phyloP scores from a whole-genome alignment of 306 rosid genomes.

The Pterocarpus macrocarpus region DNA sequence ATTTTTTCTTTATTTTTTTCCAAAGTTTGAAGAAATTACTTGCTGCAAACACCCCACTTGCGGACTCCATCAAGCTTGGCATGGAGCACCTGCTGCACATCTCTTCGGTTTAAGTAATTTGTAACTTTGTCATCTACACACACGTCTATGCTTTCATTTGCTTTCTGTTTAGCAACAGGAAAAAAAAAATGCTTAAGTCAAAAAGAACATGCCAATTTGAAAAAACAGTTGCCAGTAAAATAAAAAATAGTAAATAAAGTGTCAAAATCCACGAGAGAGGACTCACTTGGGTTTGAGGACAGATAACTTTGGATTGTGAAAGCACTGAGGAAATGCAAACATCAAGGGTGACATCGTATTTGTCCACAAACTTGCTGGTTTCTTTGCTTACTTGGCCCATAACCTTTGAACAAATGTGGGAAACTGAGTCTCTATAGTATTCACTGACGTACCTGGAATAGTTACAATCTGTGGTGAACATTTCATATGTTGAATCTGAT shows the following conservation, averaged over 20 bases:
- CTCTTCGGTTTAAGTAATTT: conserved; percentile 78
- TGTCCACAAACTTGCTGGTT: conserved; percentile 76
- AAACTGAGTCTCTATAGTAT: conserved; percentile 52
- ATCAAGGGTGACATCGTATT: conserved; percentile 75
- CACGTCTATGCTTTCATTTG: conserved; percentile 74
- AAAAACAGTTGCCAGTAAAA: neutral
- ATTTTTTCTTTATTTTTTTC: neutral
- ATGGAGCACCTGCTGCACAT: conserved; percentile 74
- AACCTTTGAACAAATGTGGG: conserved; percentile 58
- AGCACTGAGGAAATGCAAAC: conserved; percentile 73
- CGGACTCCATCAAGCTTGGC: conserved; percentile 87
- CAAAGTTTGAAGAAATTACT: conserved; percentile 50
- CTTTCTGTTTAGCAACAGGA: conserved; percentile 58
- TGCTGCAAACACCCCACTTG: conserved; percentile 88
- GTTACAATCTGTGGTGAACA: conserved; percentile 53
- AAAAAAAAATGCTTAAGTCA: neutral
- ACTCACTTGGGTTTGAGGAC: conserved; percentile 61
- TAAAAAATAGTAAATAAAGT: neutral
- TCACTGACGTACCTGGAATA: conserved; percentile 56
- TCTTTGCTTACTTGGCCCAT: conserved; percentile 67
- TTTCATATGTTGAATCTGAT: conserved; percentile 53
- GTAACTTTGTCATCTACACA: conserved; percentile 90
- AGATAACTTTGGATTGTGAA: conserved; percentile 62
- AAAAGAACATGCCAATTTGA: conserved; percentile 23
- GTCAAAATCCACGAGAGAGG: neutral